Evolutionary conservation across 2,329 filamentous ascomycete genomes (phyloP).

Genomic region (Cryphonectria naterciae): DNA sequence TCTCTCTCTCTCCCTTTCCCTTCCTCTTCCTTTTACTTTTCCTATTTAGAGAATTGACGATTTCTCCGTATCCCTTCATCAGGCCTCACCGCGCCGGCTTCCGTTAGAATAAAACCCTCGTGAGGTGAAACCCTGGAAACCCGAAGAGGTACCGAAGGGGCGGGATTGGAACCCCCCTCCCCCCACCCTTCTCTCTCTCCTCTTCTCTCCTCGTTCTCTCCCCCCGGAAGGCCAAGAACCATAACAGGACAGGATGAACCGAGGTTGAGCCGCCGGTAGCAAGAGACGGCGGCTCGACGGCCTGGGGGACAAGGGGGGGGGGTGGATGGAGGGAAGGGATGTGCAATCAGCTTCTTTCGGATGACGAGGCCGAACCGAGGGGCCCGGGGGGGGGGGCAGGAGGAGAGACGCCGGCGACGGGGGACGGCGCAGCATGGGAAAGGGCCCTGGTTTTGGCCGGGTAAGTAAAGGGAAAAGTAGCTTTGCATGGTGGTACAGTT

Average conservation of each 20-base stretch:
- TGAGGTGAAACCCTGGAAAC: background rate
- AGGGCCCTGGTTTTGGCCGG: background rate
- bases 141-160: constrained; percentile 8
- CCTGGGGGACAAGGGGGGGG: constrained; percentile 10
- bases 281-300: constrained; percentile 26
- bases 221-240: background rate
- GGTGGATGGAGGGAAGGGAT: background rate
- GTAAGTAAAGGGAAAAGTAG: too few species aligned
- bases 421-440: constrained; percentile 17
- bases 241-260: constrained; percentile 4
- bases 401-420: constrained; percentile 3
- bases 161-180: background rate
- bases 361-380: constrained; percentile 6
- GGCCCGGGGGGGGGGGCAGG: background rate
- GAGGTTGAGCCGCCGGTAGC: constrained; percentile 27
- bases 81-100: constrained; percentile 7
- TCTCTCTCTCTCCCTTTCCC: background rate
- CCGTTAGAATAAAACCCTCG: background rate
- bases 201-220: background rate
- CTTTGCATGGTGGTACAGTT: too few species aligned
- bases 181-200: background rate
- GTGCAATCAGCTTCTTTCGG: background rate
- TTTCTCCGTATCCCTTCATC: background rate
- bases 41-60: background rate
- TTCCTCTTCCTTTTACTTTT: background rate